Percentiles rank a stretch among this genome's conserved stretches.
Conservation (phyloP, 768 basidiomycete genomes). For the Russula brevipes region DNA sequence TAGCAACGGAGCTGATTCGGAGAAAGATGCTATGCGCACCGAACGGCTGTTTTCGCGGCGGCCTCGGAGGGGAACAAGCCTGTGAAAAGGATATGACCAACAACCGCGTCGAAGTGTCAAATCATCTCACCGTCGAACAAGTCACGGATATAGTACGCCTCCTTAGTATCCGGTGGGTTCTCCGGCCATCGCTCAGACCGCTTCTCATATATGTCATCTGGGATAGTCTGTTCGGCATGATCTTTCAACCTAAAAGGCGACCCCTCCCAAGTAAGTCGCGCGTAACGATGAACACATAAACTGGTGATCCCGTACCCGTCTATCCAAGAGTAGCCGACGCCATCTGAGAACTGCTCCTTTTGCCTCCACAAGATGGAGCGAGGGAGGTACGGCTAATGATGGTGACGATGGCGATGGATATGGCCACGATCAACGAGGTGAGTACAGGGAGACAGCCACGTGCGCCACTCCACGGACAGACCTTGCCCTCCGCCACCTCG, state of each 20-base stretch:
- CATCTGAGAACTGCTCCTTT: slow-evolving; percentile 99
- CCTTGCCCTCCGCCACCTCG: slow-evolving; percentile 76
- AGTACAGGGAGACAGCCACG: background rate
- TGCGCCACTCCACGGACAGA: slow-evolving; percentile 26
- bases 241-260: slow-evolving; percentile 68
- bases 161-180: slow-evolving; percentile 91
- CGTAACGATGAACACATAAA: background rate
- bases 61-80: slow-evolving; percentile 80
- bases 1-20: background rate
- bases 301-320: slow-evolving; percentile 56
- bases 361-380: slow-evolving; percentile 95
- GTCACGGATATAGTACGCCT: slow-evolving; percentile 90
- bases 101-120: background rate
- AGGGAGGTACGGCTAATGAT: slow-evolving; percentile 81
- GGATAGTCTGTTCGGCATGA: slow-evolving; percentile 66
- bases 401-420: too few species aligned
- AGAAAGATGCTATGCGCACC: slow-evolving; percentile 44
- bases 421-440: background rate
- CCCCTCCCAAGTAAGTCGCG: background rate
- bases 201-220: slow-evolving; percentile 76
- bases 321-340: slow-evolving; percentile 98
- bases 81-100: slow-evolving; percentile 27
- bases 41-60: slow-evolving; percentile 86
- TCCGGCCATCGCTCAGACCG: slow-evolving; percentile 69
- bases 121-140: slow-evolving; percentile 71